Percentiles rank a stretch among this genome's conserved stretches.
Evolutionary conservation across 2,329 filamentous ascomycete genomes (phyloP).

Genomic region (Biscogniauxia marginata): DNA sequence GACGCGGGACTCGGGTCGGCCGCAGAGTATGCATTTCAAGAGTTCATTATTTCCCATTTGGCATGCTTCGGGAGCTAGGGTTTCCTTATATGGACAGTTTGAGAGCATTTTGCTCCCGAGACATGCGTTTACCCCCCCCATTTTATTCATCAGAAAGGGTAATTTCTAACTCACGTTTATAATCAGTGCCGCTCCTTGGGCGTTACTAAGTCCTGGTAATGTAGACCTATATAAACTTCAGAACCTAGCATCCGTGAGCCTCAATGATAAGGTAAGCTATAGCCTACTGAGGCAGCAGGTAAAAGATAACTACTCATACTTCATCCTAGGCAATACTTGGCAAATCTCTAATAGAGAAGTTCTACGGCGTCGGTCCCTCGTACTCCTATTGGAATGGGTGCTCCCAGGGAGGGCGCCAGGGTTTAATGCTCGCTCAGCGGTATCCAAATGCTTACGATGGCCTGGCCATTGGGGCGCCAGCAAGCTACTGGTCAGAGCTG

Average conservation of each 20-base stretch:
- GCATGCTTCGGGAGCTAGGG: no score
- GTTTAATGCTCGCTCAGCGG: conserved; percentile 49
- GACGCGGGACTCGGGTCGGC: conserved; percentile 25
- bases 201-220: conserved; percentile 21
- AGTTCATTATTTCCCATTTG: no score
- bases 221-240: conserved; percentile 27
- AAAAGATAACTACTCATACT: conserved; percentile 1
- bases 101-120: no score
- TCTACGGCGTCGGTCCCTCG: conserved; percentile 35
- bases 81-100: no score
- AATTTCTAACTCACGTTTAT: no score
- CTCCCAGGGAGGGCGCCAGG: conserved; percentile 53
- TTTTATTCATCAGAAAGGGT: no score
- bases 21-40: no score
- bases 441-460: conserved; percentile 55
- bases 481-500: conserved; percentile 30
- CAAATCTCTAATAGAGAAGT: conserved; percentile 41
- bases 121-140: no score
- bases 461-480: conserved; percentile 41
- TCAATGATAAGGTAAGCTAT: conserved; percentile 29
- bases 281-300: no score
- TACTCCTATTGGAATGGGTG: conserved; percentile 55
- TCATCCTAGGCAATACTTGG: conserved; percentile 37
- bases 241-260: conserved; percentile 26
- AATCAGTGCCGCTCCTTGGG: conserved; percentile 16